Base-by-base conservation (phyloP, 805 yeast genomes). In the Myxozyma nipponensis region DNA sequence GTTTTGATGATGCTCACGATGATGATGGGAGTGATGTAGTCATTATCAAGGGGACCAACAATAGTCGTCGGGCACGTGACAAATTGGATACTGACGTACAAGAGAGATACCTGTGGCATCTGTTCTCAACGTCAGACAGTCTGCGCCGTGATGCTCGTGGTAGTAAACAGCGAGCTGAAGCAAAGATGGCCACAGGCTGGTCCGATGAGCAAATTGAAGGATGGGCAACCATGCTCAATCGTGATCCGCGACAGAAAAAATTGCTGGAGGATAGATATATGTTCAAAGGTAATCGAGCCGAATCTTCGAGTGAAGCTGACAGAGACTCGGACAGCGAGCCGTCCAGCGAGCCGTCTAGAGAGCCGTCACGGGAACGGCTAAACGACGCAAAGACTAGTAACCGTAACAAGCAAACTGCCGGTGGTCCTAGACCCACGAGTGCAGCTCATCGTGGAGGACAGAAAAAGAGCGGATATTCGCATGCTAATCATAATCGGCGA, bases 131-230 rank as follows among this genome's bases (percentile, higher is more conserved):
- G 17, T 77, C 82, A 34, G 66, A 65, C 1, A 66, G 76, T 28
- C 76, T 84, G 47, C 76, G 69, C 6, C 74, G 78, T 51, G 52
- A 68, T 0, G 63, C 71, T 9, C 71, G 96, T 54, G 78, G 79
- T 35, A 55, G 82, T 0, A 68, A 71, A 39, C 67, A 63, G 7
- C 40, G 59, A 22, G 36, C 28, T 15, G 54, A 54, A 28, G 23
- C 49, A 32, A 54, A 46, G 37, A 17, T 15, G n/a, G 21, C 24
- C 44, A 54, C 57, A 0, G 72, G 72, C 0, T 88, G 95, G 96
- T 73, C 89, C 0, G 90, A 89, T 66, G 96, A 88, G 62, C 95
- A 87, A 64, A 79, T 91, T 42, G 96, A 90, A 72, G 95, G 96
- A 0, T 91, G 97, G 97, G 83, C 84, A 1, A 70, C 84, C 49